Evolutionary conservation across 1,139 yeast species (phyloP).

Genomic region (Magnusiomyces suaveolens): DNA sequence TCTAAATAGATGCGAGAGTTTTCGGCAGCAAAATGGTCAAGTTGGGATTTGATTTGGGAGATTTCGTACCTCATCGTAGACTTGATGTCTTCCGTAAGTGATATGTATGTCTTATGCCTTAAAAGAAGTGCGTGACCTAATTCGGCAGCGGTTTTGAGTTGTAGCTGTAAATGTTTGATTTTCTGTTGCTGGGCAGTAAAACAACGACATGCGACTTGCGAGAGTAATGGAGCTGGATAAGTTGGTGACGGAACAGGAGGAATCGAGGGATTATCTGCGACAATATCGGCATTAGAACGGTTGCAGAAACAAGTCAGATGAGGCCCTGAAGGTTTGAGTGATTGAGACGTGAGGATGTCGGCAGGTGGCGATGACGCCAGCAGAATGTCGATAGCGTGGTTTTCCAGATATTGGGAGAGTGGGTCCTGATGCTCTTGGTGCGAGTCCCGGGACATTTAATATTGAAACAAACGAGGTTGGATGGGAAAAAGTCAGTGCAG

Average conservation of each 20-base stretch:
- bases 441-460: not conserved
- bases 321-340: no score
- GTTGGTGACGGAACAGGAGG: no score
- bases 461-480: no score
- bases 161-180: slow-evolving; percentile 19
- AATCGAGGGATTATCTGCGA: not conserved
- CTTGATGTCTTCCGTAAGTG: slow-evolving; percentile 16
- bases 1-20: slow-evolving; percentile 15
- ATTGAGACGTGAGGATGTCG: no score
- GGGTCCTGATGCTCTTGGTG: not conserved
- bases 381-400: slow-evolving; percentile 9
- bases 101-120: slow-evolving; percentile 17
- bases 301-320: no score
- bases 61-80: slow-evolving; percentile 17
- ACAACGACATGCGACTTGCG: slow-evolving; percentile 13
- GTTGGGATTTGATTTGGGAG: slow-evolving; percentile 15
- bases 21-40: slow-evolving; percentile 16
- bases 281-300: not conserved
- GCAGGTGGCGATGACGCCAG: not conserved
- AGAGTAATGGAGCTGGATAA: not conserved
- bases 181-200: slow-evolving; percentile 13
- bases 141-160: slow-evolving; percentile 24
- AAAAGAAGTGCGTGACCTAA: slow-evolving; percentile 24
- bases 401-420: slow-evolving; percentile 8
- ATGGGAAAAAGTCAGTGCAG: no score